Base-by-base conservation (phyloP, 371 early-diverging fungal genomes). In the Lichtheimia hyalospora region DNA sequence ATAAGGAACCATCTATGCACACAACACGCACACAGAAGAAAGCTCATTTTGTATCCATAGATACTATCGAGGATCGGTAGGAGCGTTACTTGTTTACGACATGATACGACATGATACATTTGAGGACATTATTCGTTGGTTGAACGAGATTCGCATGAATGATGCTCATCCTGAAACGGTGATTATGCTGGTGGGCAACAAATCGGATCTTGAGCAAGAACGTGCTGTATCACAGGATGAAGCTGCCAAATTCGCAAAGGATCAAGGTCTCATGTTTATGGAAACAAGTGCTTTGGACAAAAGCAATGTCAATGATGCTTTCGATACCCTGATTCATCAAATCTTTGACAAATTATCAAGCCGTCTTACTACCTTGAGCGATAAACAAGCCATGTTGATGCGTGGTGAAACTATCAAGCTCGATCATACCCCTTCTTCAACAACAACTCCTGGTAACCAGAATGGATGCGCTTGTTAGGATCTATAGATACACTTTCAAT, bases 101-200 rank as follows among this genome's bases (percentile, higher is more conserved):
- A 95, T 99, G 50, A 96, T 97, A 7, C 96, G 98, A 75, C 87
- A 88, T 73, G 88, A 95, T 48, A 93, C 97, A 23, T 99, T 99
- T 81, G 85, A 88, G 71, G 89, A 92, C 67, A 90, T 91, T 27
- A 83, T 84, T 69, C 86, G 94, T 66, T 99, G 99, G 99, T 86
- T 99, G 25, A 87, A 92, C 57, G 99, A 99, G 74, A 92, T 99
- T 70, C 91, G 95, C 69, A 92, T 95, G 64, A 94, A 96, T 62
- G 95, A 98, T 73, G 99, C 97, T 40, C 90, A 90, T 49, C 94
- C 95, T 67, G 92, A 85, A 28, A 84, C 84, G 62, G 94, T 96
- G 81, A 96, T 98, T 79, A 87, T 99, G 75, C 75, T 99, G 52
- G 91, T 99, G 18, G 99, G 99, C 57, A 99, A 99, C 89, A 99